Base-by-base conservation (phyloP, 2,329 filamentous ascomycete genomes). In the Neofusicoccum parvum region DNA sequence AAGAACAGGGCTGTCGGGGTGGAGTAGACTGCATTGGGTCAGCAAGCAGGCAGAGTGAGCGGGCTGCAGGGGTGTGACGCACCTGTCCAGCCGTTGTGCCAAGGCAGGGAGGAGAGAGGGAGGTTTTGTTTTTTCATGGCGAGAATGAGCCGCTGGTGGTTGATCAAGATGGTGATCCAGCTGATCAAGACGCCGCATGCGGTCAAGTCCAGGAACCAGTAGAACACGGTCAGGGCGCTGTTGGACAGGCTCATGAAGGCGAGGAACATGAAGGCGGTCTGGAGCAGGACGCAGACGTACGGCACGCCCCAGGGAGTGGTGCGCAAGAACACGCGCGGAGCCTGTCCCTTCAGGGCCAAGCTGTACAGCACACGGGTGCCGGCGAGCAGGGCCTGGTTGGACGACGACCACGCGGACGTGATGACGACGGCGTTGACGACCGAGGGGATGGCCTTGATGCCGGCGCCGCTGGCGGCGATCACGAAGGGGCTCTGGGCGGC, bases 161-260 rank as follows among this genome's bases (percentile, higher is more conserved):
- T 79, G 15, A 81, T 76, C 54, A 83, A 70, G 64, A 83, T 82
- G 11, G 80, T 81, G 49, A 83, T 81, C 81, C 81, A 83, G 45
- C 81, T 81, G 50, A 79, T 78, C 37, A 91, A 72, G 3, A 88
- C 87, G 7, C 87, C 87, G 4, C 85, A 86, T 0, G 87, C 83
- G 0, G 87, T 89, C 46, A 90, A 73, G 62, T 86, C 79, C 12
- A 89, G 81, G 10, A 90, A 79, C 87, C 87, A 90, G 75, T 81
- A 88, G 69, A 90, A 90, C 5, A 89, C 88, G 0, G 83, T 88
- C 69, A 89, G 76, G 0, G 87, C 87, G 66, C 83, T 82, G 68
- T 86, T 84, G 6, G 87, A 90, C 17, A 95, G 83, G 75, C 93
- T 89, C 59, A 94, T 79, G 77, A 93, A 95, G 3, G 89, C 86